phyloP scores from a whole-genome alignment of 805 yeast genomes.

The Myxozyma neglecta region DNA sequence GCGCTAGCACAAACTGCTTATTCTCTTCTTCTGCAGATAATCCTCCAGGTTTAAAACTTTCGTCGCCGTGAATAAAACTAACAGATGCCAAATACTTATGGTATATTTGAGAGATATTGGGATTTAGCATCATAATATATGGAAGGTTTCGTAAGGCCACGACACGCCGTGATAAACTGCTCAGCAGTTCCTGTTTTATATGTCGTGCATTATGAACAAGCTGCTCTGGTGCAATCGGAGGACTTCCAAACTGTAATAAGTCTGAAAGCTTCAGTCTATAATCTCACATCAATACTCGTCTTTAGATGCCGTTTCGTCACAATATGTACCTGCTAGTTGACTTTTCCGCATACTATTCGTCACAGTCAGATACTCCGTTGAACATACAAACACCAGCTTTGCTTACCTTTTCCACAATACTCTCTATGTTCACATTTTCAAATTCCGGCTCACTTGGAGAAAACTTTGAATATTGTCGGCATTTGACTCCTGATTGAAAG shows the following conservation, averaged over 20 bases:
- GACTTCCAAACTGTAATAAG: conserved; percentile 34
- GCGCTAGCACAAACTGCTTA: conserved; percentile 50
- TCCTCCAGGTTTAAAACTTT: conserved; percentile 32
- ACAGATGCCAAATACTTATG: conserved; percentile 65
- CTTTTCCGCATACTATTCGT: neutral
- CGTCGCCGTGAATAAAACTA: conserved; percentile 46
- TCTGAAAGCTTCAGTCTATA: conserved; percentile 26
- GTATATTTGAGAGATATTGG: conserved; percentile 78
- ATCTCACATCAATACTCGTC: neutral
- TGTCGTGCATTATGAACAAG: conserved; percentile 39
- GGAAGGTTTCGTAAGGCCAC: conserved; percentile 73
- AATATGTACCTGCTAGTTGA: neutral
- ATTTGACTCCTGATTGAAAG: neutral
- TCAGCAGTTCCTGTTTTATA: conserved; percentile 31
- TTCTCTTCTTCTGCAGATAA: conserved; percentile 57
- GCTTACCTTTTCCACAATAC: neutral
- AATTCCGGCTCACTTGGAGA: conserved; percentile 22
- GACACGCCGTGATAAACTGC: conserved; percentile 63
- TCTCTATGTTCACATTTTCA: conserved; percentile 6
- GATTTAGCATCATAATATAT: conserved; percentile 81
- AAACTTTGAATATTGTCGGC: conserved; percentile 9
- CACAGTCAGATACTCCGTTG: neutral
- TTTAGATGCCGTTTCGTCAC: neutral
- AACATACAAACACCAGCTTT: neutral
- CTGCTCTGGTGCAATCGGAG: conserved; percentile 34